A percentile compares a stretch with the other conserved stretches of the same genome.
Evolutionary conservation across 2,329 filamentous ascomycete genomes (phyloP).

Genomic region (Diaporthe vexans): DNA sequence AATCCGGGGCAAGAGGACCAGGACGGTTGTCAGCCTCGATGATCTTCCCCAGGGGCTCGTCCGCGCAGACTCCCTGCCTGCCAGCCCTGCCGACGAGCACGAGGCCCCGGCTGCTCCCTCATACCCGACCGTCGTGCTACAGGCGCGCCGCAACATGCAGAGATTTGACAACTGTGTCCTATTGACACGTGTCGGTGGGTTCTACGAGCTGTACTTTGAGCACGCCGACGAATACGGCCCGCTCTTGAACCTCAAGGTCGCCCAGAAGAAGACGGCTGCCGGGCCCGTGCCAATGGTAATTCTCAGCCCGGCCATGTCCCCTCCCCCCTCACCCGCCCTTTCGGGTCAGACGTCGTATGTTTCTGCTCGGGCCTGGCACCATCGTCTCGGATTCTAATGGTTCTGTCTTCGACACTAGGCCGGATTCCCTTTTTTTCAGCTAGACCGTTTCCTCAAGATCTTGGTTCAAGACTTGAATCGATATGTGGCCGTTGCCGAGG

Average conservation of each 20-base stretch:
- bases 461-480: conserved; percentile 92
- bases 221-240: conserved; percentile 92
- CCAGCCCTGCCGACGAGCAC: conserved; percentile 50
- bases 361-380: conserved; percentile 25
- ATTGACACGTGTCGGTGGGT: conserved; percentile 91
- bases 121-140: conserved; percentile 91
- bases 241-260: conserved; percentile 88
- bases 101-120: conserved; percentile 62
- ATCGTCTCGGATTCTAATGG: conserved; percentile 44
- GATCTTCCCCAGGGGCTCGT: conserved; percentile 70
- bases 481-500: conserved; percentile 94
- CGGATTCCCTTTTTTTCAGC: conserved; percentile 92
- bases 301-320: conserved; percentile 29
- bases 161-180: conserved; percentile 93
- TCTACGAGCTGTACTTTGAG: conserved; percentile 98
- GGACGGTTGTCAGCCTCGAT: conserved; percentile 65
- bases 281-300: conserved; percentile 87
- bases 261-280: conserved; percentile 82
- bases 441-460: conserved; percentile 93
- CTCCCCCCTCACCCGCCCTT: conserved; percentile 21
- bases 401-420: conserved; percentile 65
- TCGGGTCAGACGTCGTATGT: conserved; percentile 40
- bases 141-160: conserved; percentile 89
- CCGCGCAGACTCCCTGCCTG: conserved; percentile 51
- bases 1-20: conserved; percentile 68